Evolutionary conservation across 495 filamentous ascomycete genomes (phyloP), one percentile per base, ranked within the genome.

Genomic region (Neurospora hispaniola): DNA sequence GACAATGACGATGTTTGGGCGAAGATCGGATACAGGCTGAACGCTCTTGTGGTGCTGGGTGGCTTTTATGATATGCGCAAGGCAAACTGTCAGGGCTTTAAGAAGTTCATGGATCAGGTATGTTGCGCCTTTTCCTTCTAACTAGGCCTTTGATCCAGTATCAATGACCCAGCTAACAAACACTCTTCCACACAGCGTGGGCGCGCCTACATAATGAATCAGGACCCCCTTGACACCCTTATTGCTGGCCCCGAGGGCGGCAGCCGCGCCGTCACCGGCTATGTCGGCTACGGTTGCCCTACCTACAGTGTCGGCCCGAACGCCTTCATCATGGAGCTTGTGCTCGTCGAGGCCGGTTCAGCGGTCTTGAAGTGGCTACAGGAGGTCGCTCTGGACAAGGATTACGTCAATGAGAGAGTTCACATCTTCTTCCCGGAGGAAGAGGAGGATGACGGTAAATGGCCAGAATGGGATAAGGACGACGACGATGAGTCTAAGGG

Each of bases 141-240:
- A 16, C 6, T 39, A 1, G 39, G 14, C 42, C 62, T 1, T 59
- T 69, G 42, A 23, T 27, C 38, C 6, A 40, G 31, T 66, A 23
- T 2, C 31, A 68, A 35, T 16, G 16, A 62, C 1, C 7, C 31
- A 14, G 71, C 14, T 59, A 54, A 38, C 46, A 35, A 46, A 3
- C 20, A 71, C 11, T 20, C 42, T 4, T 14, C 1, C 6, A 40
- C 48, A 12, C 79, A 90, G 81, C 88, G 89, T 35, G 86, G 84
- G 48, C 87, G 90, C 35, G 89, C 85, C 6, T 94, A 91, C 75
- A 74, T 87, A n/a, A 78, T 86, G 27, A 87, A 86, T n/a, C 11
- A 79, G 0, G 78, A 86, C 14, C 83, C 84, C 0, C 72, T 84
- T 2, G 89, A 85, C 39, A 80, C 79, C 5, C 84, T 82, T 7